Conservation (phyloP, 352 stramenopile species). For the Phytophthora brassicae region DNA sequence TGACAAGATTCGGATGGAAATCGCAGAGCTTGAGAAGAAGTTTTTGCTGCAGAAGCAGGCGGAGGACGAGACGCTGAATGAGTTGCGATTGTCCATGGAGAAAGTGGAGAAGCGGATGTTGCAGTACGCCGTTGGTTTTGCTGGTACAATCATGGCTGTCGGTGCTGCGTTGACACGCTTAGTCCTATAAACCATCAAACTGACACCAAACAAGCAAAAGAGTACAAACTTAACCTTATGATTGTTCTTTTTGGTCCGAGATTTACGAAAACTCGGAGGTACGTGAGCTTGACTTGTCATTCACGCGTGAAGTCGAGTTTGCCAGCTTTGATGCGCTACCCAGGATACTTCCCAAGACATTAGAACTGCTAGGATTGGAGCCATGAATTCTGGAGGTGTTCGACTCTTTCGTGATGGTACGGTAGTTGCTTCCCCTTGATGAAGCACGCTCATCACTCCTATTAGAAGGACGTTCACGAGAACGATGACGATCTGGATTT, state of each 20-base stretch:
- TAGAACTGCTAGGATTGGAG: conserved; percentile 21
- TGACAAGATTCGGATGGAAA: conserved; percentile 88
- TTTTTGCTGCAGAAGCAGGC: conserved; percentile 89
- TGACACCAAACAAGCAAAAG: not conserved
- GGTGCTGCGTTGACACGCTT: conserved; percentile 73
- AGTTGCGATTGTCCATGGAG: conserved; percentile 86
- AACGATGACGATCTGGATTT: conserved; percentile 13
- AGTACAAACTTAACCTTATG: not conserved
- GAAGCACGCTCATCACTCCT: conserved; percentile 8
- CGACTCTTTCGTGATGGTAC: conserved; percentile 15
- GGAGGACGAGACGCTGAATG: conserved; percentile 86
- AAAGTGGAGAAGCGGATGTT: conserved; percentile 90
- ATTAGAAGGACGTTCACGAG: conserved; percentile 11
- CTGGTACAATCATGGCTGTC: conserved; percentile 86
- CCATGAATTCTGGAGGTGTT: conserved; percentile 10
- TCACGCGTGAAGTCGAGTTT: conserved; percentile 62
- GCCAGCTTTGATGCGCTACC: conserved; percentile 65
- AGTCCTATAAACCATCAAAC: conserved; percentile 50
- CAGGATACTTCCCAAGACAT: conserved; percentile 66
- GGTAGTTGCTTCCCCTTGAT: conserved; percentile 26
- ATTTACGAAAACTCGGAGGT: conserved; percentile 46
- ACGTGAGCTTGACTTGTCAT: conserved; percentile 47
- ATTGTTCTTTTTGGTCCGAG: not conserved
- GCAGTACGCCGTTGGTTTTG: conserved; percentile 87
- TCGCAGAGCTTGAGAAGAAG: conserved; percentile 87